These are phyloP conservation scores for Aspergillus sp. DNA, from an alignment of 2,329 filamentous ascomycete genomes.

Conservation along the genomic window DNA sequence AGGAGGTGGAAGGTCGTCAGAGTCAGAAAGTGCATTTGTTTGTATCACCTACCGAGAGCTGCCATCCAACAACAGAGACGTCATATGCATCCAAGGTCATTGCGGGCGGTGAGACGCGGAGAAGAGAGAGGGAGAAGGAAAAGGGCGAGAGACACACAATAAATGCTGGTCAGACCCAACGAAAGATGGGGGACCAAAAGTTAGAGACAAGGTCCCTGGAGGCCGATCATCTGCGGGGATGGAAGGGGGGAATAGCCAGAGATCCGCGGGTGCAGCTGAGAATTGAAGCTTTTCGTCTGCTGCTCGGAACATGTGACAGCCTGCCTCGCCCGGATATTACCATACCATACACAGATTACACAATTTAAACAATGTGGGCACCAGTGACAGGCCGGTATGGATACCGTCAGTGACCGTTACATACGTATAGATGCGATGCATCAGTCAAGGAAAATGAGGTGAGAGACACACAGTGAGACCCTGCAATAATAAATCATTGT, in stretches of 20 bases:
- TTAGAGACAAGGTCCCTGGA: slow-evolving; percentile 7
- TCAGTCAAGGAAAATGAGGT: no score
- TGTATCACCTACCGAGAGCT: slow-evolving; percentile 47
- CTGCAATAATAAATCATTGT: no score
- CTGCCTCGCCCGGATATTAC: background rate
- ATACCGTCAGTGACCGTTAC: background rate
- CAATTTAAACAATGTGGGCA: background rate
- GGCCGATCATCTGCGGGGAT: background rate
- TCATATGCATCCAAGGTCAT: slow-evolving; percentile 37
- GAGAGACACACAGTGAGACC: no score
- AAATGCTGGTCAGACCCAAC: slow-evolving; percentile 1
- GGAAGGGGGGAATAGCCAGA: slow-evolving; percentile 4
- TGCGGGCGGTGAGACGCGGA: slow-evolving; percentile 27
- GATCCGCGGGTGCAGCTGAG: slow-evolving; percentile 5
- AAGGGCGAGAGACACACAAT: slow-evolving; percentile 1
- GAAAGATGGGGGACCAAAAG: slow-evolving; percentile 3
- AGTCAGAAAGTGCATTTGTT: background rate
- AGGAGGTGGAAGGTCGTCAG: background rate
- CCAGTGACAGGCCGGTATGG: background rate
- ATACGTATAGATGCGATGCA: no score
- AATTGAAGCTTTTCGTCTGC: slow-evolving; percentile 14
- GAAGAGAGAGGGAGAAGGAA: slow-evolving; percentile 8
- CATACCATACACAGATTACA: background rate
- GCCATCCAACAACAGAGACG: slow-evolving; percentile 52
- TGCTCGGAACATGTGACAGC: slow-evolving; percentile 24